phyloP scores from a whole-genome alignment of 768 basidiomycete genomes.

The Boletus pseudopeckii region DNA sequence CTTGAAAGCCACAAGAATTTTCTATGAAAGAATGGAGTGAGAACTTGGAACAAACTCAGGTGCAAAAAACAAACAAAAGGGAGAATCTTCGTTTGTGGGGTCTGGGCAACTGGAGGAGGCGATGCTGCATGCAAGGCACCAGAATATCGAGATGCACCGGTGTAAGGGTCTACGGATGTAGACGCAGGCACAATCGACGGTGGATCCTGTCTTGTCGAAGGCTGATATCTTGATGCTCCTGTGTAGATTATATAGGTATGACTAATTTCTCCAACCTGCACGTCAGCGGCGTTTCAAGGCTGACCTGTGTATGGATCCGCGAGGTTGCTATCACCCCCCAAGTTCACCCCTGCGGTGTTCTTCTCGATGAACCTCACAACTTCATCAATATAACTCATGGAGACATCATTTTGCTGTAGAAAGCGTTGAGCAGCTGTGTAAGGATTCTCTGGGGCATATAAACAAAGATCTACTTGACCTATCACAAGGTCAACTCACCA shows the following conservation, averaged over 20 bases:
- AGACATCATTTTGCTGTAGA: conserved; percentile 78
- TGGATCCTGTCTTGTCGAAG: conserved; percentile 33
- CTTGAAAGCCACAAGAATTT: conserved; percentile 71
- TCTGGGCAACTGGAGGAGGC: conserved; percentile 31
- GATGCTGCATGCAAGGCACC: conserved; percentile 37
- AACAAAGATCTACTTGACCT: neutral
- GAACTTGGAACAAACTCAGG: neutral
- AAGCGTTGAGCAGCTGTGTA: conserved; percentile 88
- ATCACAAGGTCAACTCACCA: conserved; percentile 44
- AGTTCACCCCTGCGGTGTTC: conserved; percentile 74
- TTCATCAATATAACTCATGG: conserved; percentile 79
- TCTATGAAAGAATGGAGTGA: conserved; percentile 36
- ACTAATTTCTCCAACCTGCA: neutral
- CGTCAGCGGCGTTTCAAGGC: neutral
- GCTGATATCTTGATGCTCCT: conserved; percentile 67
- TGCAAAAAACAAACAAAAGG: conserved; percentile 44
- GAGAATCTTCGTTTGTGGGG: conserved; percentile 39
- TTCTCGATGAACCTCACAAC: conserved; percentile 93
- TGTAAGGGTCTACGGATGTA: conserved; percentile 64
- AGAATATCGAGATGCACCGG: conserved; percentile 64
- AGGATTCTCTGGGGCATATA: conserved; percentile 69
- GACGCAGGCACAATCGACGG: conserved; percentile 32
- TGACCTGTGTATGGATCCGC: conserved; percentile 90
- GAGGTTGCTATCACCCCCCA: conserved; percentile 60
- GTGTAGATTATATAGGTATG: neutral